Percentiles rank a stretch among this genome's conserved stretches.
phyloP scores from a whole-genome alignment of 1,284 basidiomycete species.

The Cutaneotrichosporon spelunceum region DNA sequence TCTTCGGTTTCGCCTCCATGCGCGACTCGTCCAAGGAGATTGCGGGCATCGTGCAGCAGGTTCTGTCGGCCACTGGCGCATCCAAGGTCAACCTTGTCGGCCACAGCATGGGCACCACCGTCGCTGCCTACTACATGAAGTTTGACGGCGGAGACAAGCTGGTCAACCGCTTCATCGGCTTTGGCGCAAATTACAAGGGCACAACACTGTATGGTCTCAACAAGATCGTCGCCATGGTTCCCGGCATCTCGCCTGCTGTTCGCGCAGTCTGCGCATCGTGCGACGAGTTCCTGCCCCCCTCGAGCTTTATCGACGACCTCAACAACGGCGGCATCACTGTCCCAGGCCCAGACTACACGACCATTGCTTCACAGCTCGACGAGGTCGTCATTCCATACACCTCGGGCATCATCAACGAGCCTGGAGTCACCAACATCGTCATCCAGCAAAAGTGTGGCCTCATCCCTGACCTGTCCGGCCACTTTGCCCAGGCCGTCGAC shows the following conservation, averaged over 20 bases:
- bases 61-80: slow-evolving; percentile 10
- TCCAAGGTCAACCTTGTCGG: slow-evolving; percentile 18
- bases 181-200: slow-evolving; percentile 15
- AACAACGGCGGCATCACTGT: slow-evolving; percentile 10
- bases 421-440: slow-evolving; percentile 15
- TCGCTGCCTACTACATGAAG: slow-evolving; percentile 16
- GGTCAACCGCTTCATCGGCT: slow-evolving; percentile 9
- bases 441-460: slow-evolving; percentile 13
- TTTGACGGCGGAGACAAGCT: slow-evolving; percentile 8
- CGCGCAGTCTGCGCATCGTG: slow-evolving; percentile 8
- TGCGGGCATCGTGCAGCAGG: slow-evolving; percentile 2
- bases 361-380: slow-evolving; percentile 12
- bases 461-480: too few relatives aligned
- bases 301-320: slow-evolving; percentile 8
- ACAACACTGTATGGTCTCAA: slow-evolving; percentile 12
- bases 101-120: slow-evolving; percentile 16
- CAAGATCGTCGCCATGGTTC: slow-evolving; percentile 10
- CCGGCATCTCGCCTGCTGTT: slow-evolving; percentile 3
- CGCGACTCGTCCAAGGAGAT: slow-evolving; percentile 12
- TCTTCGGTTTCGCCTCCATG: slow-evolving; percentile 10
- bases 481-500: too few relatives aligned
- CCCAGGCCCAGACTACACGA: slow-evolving; percentile 14
- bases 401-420: slow-evolving; percentile 11
- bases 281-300: slow-evolving; percentile 11
- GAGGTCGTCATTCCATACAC: slow-evolving; percentile 15